Evolutionary conservation across 805 yeast genomes (phyloP).

Genomic region (Millerozyma acaciae): DNA sequence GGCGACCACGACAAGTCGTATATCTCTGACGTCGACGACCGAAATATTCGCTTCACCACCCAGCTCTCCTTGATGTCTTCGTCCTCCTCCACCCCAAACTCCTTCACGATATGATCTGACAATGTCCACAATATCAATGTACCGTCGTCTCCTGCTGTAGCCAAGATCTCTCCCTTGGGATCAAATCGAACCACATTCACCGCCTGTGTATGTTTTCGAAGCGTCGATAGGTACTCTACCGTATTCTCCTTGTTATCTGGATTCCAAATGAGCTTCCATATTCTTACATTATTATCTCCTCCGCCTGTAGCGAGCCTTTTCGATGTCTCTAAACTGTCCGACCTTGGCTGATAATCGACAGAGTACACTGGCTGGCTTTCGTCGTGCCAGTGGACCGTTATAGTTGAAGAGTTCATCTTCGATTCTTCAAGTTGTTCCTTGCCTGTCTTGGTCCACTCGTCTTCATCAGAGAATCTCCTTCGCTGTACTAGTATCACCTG

Average conservation of each 20-base stretch:
- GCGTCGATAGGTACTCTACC: conserved; percentile 75
- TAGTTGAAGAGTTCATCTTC: conserved; percentile 39
- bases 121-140: conserved; percentile 75
- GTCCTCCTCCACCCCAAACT: conserved; percentile 55
- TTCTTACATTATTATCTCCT: conserved; percentile 86
- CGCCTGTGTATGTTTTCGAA: conserved; percentile 88
- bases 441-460: too few species aligned
- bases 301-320: conserved; percentile 82
- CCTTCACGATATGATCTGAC: conserved; percentile 50
- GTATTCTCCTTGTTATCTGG: conserved; percentile 14
- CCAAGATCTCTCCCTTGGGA: conserved; percentile 64
- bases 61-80: conserved; percentile 65
- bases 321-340: conserved; percentile 14
- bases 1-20: conserved; percentile 96
- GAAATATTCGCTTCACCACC: conserved; percentile 56
- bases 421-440: background rate
- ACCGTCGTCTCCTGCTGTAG: conserved; percentile 96
- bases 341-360: conserved; percentile 54
- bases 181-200: conserved; percentile 87
- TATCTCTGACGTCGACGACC: conserved; percentile 68
- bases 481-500: too few species aligned
- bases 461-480: too few species aligned
- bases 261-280: conserved; percentile 33
- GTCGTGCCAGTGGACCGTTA: conserved; percentile 71
- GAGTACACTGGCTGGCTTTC: conserved; percentile 72